Conservation (phyloP, 1,139 yeast genomes). For the Lizanozyma gosingica region DNA sequence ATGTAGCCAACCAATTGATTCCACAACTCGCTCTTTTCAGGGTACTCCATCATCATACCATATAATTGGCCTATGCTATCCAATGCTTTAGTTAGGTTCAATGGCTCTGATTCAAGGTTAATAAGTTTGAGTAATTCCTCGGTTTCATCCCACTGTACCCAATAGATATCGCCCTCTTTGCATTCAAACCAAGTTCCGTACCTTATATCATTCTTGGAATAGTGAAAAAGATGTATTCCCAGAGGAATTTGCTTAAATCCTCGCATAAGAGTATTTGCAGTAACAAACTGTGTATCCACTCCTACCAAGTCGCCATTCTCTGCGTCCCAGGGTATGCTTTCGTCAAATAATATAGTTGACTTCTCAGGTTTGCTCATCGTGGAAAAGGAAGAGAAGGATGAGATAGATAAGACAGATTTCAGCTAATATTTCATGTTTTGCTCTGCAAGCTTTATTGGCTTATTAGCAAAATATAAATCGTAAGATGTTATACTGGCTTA, state of each 20-base stretch:
- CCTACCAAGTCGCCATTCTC: slow-evolving; percentile 16
- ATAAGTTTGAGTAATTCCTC: background rate
- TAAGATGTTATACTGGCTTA: no score
- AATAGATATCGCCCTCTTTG: slow-evolving; percentile 12
- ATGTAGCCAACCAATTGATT: background rate
- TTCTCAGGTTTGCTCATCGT: slow-evolving; percentile 18
- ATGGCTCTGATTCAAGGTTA: background rate
- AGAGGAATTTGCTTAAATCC: slow-evolving; percentile 20
- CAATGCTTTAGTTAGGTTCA: background rate
- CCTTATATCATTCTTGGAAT: slow-evolving; percentile 14
- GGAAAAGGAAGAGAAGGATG: no score
- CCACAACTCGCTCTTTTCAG: background rate
- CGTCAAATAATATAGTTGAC: slow-evolving; percentile 14
- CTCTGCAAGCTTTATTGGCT: no score
- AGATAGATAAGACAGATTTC: no score
- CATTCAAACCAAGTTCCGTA: slow-evolving; percentile 21
- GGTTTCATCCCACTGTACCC: slow-evolving; percentile 3
- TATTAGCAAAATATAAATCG: no score
- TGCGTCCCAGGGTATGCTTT: slow-evolving; percentile 10
- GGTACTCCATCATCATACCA: background rate
- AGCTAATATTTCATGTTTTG: no score
- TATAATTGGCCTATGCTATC: background rate
- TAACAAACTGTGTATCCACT: slow-evolving; percentile 21
- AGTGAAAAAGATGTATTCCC: slow-evolving; percentile 23
- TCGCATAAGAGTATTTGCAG: slow-evolving; percentile 12